Percentiles rank a stretch among this genome's conserved stretches.
Conservation (phyloP, 352 stramenopile species). For the Blastocystis sp. region DNA sequence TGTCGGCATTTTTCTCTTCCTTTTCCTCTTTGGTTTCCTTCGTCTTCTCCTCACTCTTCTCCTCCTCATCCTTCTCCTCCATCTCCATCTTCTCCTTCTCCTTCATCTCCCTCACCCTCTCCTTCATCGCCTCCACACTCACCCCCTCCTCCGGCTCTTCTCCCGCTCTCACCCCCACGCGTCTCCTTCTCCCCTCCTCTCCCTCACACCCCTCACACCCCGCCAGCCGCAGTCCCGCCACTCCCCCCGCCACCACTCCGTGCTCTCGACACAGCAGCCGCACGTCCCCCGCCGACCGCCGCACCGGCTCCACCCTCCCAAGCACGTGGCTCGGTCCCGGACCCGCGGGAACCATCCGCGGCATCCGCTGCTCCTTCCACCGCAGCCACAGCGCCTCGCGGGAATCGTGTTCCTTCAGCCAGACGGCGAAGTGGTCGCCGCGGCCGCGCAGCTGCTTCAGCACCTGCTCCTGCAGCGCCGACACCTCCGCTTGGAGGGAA, state of each 20-base stretch:
- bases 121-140: too few relatives aligned
- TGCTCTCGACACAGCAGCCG: neutral
- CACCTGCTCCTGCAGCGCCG: neutral
- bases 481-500: neutral
- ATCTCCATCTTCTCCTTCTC: neutral
- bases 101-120: neutral
- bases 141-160: neutral
- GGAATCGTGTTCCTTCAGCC: neutral
- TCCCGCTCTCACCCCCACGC: neutral
- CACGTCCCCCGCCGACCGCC: neutral
- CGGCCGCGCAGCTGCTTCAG: neutral
- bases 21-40: conserved; percentile 2
- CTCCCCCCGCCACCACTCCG: neutral
- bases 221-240: neutral
- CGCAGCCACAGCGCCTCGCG: conserved; percentile 2
- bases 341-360: neutral
- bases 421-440: neutral
- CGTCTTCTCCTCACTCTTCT: neutral
- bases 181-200: neutral
- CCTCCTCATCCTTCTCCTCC: neutral
- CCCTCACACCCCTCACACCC: neutral
- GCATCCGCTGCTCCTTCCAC: conserved; percentile 12
- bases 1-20: neutral
- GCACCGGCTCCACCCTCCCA: neutral
- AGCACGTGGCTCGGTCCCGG: neutral